Evolutionary conservation across 257 asterid genomes (phyloP).

Genomic region (Linderniella brevidens): DNA sequence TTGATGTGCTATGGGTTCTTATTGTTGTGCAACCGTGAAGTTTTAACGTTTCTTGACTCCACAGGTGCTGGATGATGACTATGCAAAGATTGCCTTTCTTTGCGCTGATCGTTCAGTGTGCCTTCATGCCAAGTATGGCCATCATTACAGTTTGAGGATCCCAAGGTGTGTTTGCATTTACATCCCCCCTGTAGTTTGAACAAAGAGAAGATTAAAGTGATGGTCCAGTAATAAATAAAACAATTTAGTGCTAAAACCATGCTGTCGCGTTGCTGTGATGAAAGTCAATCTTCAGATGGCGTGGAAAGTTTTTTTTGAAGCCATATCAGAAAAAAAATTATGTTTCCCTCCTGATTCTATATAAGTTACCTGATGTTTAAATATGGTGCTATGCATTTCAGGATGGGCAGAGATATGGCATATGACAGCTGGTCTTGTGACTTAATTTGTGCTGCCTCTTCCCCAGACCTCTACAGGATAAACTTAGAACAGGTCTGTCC

Average conservation of each 20-base stretch:
- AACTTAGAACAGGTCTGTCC: slow-evolving; percentile 74
- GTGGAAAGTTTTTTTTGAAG: too few relatives aligned
- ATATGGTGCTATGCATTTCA: slow-evolving; percentile 12
- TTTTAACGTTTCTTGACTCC: slow-evolving; percentile 7
- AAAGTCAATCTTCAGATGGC: too few relatives aligned
- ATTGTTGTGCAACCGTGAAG: background rate
- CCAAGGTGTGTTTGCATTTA: slow-evolving; percentile 41
- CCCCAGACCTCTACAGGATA: slow-evolving; percentile 91
- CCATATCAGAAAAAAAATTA: too few relatives aligned
- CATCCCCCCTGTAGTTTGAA: background rate
- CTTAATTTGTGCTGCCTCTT: slow-evolving; percentile 89
- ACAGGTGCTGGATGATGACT: slow-evolving; percentile 84
- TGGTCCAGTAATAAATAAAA: too few relatives aligned
- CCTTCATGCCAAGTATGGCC: slow-evolving; percentile 93
- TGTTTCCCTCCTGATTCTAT: too few relatives aligned
- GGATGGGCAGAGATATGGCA: slow-evolving; percentile 95
- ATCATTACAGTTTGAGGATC: slow-evolving; percentile 79
- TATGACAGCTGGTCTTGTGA: slow-evolving; percentile 97
- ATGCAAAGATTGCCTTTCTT: slow-evolving; percentile 82
- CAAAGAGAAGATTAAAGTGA: background rate
- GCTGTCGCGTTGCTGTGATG: too few relatives aligned
- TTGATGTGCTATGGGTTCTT: slow-evolving; percentile 1
- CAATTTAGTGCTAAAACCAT: too few relatives aligned
- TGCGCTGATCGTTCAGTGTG: slow-evolving; percentile 87
- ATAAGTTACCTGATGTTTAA: too few relatives aligned